Evolutionary conservation across 177 flowering plant genomes (phyloP).

Genomic region (Vitis hybrid): DNA sequence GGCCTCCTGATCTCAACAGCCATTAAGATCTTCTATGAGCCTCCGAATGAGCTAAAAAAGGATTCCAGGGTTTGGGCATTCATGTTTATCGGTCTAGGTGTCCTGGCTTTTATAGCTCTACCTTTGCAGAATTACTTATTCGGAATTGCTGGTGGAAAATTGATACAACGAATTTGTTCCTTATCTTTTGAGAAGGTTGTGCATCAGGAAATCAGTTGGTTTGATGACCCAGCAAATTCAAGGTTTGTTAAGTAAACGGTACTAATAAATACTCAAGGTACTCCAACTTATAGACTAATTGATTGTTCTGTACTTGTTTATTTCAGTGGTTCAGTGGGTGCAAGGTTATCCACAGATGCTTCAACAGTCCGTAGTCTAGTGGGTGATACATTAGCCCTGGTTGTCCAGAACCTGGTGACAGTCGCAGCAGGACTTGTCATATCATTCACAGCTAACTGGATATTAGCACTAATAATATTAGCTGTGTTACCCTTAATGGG

Average conservation of each 20-base stretch:
- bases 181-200: slow-evolving; percentile 58
- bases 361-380: no score
- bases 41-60: slow-evolving; percentile 32
- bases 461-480: slow-evolving; percentile 23
- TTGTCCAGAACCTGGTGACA: no score
- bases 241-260: slow-evolving; percentile 35
- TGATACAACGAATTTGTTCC: slow-evolving; percentile 62
- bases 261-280: background rate
- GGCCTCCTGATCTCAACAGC: slow-evolving; percentile 53
- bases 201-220: slow-evolving; percentile 76
- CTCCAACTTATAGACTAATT: no score
- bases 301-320: no score
- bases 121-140: slow-evolving; percentile 58
- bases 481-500: no score
- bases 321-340: no score
- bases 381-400: no score
- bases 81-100: slow-evolving; percentile 40
- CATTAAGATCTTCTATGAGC: slow-evolving; percentile 53
- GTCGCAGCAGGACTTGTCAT: no score
- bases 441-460: slow-evolving; percentile 23
- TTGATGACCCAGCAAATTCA: slow-evolving; percentile 67
- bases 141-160: slow-evolving; percentile 68
- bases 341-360: no score
- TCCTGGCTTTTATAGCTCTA: slow-evolving; percentile 18
- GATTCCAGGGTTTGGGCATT: slow-evolving; percentile 57